phyloP scores from a whole-genome alignment of 768 basidiomycete species.

The Porpolomopsis calyptriformis region DNA sequence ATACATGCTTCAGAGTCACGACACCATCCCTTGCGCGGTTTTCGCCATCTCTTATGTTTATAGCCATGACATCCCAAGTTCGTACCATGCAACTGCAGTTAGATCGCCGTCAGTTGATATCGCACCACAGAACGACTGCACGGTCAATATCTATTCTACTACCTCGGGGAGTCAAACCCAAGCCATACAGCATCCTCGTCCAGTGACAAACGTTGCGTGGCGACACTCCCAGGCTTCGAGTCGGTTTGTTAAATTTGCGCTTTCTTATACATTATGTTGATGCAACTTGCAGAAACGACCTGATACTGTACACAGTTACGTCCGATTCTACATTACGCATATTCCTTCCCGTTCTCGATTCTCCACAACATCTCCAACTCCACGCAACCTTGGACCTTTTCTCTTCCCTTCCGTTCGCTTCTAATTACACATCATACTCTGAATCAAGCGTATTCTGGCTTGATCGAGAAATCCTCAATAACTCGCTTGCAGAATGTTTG shows the following conservation, averaged over 20 bases:
- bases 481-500: slow-evolving; percentile 35
- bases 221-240: slow-evolving; percentile 57
- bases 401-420: slow-evolving; percentile 40
- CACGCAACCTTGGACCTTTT: slow-evolving; percentile 68
- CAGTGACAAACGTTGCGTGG: slow-evolving; percentile 63
- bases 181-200: slow-evolving; percentile 61
- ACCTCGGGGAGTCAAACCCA: slow-evolving; percentile 63
- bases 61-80: slow-evolving; percentile 55
- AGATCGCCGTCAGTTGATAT: slow-evolving; percentile 1
- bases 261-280: neutral
- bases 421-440: slow-evolving; percentile 22
- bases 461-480: slow-evolving; percentile 48
- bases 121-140: slow-evolving; percentile 38
- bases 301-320: slow-evolving; percentile 76
- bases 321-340: slow-evolving; percentile 74
- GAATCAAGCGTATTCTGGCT: slow-evolving; percentile 57
- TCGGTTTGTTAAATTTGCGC: slow-evolving; percentile 26
- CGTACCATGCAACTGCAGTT: slow-evolving; percentile 11
- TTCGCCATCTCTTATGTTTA: slow-evolving; percentile 68
- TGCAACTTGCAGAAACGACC: slow-evolving; percentile 44
- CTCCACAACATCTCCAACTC: slow-evolving; percentile 74
- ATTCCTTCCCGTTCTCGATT: slow-evolving; percentile 81
- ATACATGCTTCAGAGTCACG: slow-evolving; percentile 28
- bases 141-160: slow-evolving; percentile 59
- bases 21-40: slow-evolving; percentile 47